Conservation (phyloP, 202 grass and related monocot genomes). For the Panicum virgatum region DNA sequence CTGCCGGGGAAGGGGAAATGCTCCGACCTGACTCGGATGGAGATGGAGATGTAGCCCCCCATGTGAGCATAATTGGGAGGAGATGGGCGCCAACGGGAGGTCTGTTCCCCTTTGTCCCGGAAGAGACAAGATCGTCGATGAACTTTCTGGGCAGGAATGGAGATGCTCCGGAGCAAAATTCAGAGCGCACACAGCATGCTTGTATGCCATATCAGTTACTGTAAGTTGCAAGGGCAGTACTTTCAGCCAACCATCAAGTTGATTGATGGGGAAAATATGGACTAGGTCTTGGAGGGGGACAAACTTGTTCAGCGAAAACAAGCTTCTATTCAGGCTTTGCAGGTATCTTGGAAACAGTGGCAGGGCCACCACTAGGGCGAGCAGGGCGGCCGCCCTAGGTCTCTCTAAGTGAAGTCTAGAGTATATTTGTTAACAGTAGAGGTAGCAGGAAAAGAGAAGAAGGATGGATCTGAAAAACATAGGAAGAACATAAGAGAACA, state of each 20-base stretch:
- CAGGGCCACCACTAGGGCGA: no score
- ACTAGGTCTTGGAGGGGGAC: not conserved
- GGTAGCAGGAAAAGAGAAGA: no score
- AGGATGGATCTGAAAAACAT: no score
- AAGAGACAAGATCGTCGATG: not conserved
- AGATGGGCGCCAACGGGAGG: not conserved
- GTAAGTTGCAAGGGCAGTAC: not conserved
- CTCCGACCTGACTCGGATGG: conserved; percentile 1
- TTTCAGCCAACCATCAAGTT: not conserved
- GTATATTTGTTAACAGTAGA: no score
- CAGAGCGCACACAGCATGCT: not conserved
- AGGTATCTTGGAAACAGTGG: no score
- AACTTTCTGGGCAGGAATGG: not conserved
- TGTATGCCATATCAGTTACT: not conserved
- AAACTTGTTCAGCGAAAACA: not conserved
- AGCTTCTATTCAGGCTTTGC: conserved; percentile 20
- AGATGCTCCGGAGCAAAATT: not conserved
- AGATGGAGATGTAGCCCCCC: conserved; percentile 19
- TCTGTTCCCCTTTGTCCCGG: not conserved
- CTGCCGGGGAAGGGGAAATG: not conserved
- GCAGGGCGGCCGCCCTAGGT: no score
- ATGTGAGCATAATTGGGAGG: conserved; percentile 6
- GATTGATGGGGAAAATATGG: not conserved
- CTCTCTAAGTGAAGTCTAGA: no score
- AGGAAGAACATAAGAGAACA: no score